Conservation (phyloP, 306 rosid species). For the Mimosa bimucronata region DNA sequence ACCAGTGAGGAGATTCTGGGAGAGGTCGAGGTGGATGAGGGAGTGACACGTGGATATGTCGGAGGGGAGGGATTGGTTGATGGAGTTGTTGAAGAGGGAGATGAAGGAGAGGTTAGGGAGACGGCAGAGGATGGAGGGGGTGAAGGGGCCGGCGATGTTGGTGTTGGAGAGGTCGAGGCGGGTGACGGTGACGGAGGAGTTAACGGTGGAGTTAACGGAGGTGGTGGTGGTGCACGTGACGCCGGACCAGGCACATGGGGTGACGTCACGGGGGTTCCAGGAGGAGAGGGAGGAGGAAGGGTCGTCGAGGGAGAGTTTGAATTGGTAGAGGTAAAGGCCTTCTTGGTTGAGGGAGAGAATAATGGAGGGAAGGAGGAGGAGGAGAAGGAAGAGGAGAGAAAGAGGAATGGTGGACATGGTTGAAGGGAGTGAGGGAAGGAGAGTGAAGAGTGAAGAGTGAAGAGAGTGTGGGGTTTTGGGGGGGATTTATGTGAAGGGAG, state of each 20-base stretch:
- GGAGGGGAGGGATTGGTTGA: conserved; percentile 62
- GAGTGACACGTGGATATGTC: conserved; percentile 51
- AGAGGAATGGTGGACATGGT: conserved; percentile 12
- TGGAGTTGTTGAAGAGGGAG: conserved; percentile 76
- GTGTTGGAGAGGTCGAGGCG: conserved; percentile 63
- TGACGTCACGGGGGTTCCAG: conserved; percentile 60
- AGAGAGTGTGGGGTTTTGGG: not conserved
- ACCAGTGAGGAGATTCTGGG: conserved; percentile 87
- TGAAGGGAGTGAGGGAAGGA: no score
- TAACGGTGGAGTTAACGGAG: conserved; percentile 5
- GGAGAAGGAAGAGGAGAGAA: not conserved
- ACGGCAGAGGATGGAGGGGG: conserved; percentile 59
- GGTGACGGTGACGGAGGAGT: conserved; percentile 40
- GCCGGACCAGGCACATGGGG: conserved; percentile 81
- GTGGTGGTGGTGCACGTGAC: conserved; percentile 45
- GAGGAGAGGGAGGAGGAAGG: conserved; percentile 53
- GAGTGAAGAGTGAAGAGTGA: not conserved
- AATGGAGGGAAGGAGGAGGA: not conserved
- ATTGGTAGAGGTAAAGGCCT: conserved; percentile 58
- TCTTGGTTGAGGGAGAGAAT: conserved; percentile 64
- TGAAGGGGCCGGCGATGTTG: conserved; percentile 67
- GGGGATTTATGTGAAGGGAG: conserved; percentile 10
- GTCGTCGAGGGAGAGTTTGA: conserved; percentile 64
- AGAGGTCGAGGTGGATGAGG: conserved; percentile 71
- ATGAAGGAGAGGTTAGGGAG: conserved; percentile 60